These are phyloP conservation scores for Thraustochytrium striatum DNA, from an alignment of 352 stramenopile species.

Conservation along the genomic window DNA sequence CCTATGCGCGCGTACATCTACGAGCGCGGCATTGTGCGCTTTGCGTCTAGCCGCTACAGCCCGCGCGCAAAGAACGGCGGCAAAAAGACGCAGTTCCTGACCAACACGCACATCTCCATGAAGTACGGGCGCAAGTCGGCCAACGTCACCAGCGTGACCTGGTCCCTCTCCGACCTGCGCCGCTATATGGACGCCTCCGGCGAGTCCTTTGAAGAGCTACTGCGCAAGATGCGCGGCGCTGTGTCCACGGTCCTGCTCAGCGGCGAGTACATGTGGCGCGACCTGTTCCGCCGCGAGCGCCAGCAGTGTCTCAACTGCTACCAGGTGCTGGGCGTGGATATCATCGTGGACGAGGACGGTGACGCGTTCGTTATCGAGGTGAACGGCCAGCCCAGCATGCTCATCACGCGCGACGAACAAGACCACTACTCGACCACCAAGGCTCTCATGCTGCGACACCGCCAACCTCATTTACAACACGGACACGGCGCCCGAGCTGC, in stretches of 20 bases:
- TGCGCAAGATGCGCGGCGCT: too few species aligned
- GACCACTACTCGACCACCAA: constrained; percentile 35
- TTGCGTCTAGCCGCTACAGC: constrained; percentile 75
- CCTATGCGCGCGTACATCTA: constrained; percentile 81
- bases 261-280: too few species aligned
- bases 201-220: too few species aligned
- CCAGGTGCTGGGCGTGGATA: constrained; percentile 14
- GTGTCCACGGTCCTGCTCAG: too few species aligned
- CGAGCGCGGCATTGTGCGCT: constrained; percentile 77
- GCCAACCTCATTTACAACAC: neutral
- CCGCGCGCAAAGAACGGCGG: neutral
- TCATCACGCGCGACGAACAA: neutral
- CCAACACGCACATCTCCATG: constrained; percentile 25
- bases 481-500: neutral
- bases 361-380: constrained; percentile 7
- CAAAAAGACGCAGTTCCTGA: neutral
- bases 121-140: neutral
- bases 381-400: constrained; percentile 28
- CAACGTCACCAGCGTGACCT: constrained; percentile 32
- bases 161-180: neutral
- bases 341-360: neutral
- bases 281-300: too few species aligned
- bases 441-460: neutral
- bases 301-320: constrained; percentile 39
- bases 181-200: neutral